A percentile compares a stretch with the other conserved stretches of the same genome.
Conservation (phyloP, 164 flowering plant species). For the Macadamia integrifolia region DNA sequence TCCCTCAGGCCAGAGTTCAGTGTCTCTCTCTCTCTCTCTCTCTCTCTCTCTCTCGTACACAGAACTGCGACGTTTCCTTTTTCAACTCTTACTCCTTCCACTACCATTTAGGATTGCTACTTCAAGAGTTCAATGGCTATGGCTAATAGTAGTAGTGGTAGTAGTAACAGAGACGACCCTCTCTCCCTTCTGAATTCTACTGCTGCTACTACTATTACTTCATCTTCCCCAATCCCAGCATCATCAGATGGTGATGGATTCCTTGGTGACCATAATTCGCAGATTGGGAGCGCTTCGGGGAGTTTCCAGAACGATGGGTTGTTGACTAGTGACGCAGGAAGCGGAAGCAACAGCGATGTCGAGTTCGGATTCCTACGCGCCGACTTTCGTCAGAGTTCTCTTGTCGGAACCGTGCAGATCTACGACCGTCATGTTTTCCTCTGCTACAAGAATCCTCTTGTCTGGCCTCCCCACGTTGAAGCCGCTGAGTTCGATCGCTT, state of each 20-base stretch:
- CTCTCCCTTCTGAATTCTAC: conserved; percentile 22
- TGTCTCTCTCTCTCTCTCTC: no score
- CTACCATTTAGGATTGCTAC: no score
- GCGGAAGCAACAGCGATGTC: conserved; percentile 35
- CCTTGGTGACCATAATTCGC: conserved; percentile 31
- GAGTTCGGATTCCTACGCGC: conserved; percentile 67
- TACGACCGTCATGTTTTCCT: conserved; percentile 84
- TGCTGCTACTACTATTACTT: conserved; percentile 18
- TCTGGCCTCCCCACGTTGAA: conserved; percentile 82
- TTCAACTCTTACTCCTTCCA: no score
- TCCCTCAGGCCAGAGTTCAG: no score
- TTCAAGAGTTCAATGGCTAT: no score
- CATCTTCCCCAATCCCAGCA: conserved; percentile 51
- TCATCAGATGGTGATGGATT: conserved; percentile 35
- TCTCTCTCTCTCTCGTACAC: background rate
- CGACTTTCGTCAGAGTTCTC: conserved; percentile 52
- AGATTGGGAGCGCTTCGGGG: conserved; percentile 57
- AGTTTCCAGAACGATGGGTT: conserved; percentile 72
- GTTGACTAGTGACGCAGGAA: conserved; percentile 26
- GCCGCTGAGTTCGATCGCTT: conserved; percentile 93
- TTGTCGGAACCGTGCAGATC: conserved; percentile 64
- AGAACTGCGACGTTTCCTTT: no score
- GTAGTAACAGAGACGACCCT: conserved; percentile 45
- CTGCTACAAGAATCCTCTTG: conserved; percentile 81
- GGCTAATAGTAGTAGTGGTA: no score